A percentile compares a stretch with the other conserved stretches of the same genome.
phyloP scores from a whole-genome alignment of 2,329 filamentous ascomycete genomes.

The Beauveria varroae region DNA sequence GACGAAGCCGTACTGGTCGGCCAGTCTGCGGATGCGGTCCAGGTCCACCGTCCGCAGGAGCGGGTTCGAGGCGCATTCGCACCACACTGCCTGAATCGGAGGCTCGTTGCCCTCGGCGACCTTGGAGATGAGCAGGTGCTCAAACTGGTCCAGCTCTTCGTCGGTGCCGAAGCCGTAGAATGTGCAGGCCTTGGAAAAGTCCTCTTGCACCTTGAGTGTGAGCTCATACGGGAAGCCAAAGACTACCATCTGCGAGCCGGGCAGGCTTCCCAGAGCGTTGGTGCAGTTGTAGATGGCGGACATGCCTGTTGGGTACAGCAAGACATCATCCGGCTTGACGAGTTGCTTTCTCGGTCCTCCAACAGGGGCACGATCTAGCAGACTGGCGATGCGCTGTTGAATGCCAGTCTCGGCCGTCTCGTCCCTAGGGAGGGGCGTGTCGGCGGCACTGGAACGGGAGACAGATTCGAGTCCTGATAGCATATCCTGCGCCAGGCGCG shows the following conservation, averaged over 20 bases:
- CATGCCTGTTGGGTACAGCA: slow-evolving; percentile 49
- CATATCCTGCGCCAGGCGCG: not conserved
- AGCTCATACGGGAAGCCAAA: slow-evolving; percentile 45
- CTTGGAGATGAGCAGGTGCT: slow-evolving; percentile 35
- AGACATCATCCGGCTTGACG: slow-evolving; percentile 34
- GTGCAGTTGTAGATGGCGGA: slow-evolving; percentile 39
- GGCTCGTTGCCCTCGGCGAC: slow-evolving; percentile 36
- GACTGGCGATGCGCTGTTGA: not conserved
- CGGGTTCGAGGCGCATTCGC: slow-evolving; percentile 21
- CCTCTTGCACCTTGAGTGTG: slow-evolving; percentile 41
- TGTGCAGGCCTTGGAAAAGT: slow-evolving; percentile 35
- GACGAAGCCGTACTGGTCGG: slow-evolving; percentile 37
- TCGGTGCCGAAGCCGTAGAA: slow-evolving; percentile 39
- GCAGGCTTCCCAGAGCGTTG: slow-evolving; percentile 26
- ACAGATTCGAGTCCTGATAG: not conserved
- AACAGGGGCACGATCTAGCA: not conserved
- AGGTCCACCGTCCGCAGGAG: slow-evolving; percentile 27
- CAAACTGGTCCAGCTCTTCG: slow-evolving; percentile 35
- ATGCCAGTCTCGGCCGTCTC: not conserved
- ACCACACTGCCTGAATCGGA: slow-evolving; percentile 17
- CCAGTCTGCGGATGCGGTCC: slow-evolving; percentile 28
- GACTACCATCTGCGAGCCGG: slow-evolving; percentile 26
- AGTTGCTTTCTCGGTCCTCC: slow-evolving; percentile 16
- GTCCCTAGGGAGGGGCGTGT: not conserved
- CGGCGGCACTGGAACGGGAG: not conserved